phyloP scores from a whole-genome alignment of 2,329 filamentous ascomycete genomes.

The Immersiporthe knoxdaviesiana region DNA sequence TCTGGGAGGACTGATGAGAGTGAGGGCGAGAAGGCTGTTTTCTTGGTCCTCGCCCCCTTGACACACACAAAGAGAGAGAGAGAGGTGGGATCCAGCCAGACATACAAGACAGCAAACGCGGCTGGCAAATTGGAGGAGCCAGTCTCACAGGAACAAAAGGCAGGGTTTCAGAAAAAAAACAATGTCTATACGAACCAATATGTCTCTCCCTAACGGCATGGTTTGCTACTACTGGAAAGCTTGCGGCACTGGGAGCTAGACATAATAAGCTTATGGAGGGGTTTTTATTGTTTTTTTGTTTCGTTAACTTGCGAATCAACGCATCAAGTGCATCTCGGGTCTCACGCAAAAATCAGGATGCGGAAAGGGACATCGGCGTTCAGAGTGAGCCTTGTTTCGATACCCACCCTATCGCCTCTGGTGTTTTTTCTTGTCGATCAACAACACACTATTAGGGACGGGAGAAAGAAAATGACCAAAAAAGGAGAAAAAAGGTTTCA shows the following conservation, averaged over 20 bases:
- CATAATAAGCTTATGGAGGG: not conserved
- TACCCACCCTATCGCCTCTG: slow-evolving; percentile 44
- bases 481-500: slow-evolving; percentile 21
- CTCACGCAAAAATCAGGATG: slow-evolving; percentile 32
- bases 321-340: slow-evolving; percentile 34
- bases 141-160: not conserved
- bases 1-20: slow-evolving; percentile 86
- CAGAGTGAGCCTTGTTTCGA: slow-evolving; percentile 40
- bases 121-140: slow-evolving; percentile 14
- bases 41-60: no score
- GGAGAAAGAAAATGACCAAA: not conserved
- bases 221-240: not conserved
- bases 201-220: slow-evolving; percentile 5
- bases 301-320: not conserved
- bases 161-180: not conserved
- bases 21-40: no score
- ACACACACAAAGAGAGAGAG: no score
- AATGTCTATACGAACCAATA: not conserved
- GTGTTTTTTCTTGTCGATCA: slow-evolving; percentile 35
- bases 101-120: not conserved
- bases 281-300: not conserved
- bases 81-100: no score
- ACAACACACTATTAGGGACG: slow-evolving; percentile 2
- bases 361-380: slow-evolving; percentile 33
- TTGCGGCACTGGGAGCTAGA: slow-evolving; percentile 4